Base-by-base conservation (phyloP, 2,329 filamentous ascomycete genomes). In the Chaetothyriales sp. region DNA sequence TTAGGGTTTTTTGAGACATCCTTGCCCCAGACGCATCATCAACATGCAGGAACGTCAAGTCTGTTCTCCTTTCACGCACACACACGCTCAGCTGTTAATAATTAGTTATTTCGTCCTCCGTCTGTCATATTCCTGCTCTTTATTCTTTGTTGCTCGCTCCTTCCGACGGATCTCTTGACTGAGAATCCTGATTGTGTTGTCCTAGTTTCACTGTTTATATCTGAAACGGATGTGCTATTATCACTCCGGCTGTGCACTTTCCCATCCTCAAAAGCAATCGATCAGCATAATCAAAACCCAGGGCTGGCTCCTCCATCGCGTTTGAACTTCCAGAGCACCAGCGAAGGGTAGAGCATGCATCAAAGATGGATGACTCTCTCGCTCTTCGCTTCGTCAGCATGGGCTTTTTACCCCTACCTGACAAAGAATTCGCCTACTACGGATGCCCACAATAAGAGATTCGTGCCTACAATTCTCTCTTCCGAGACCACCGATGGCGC, bases 321-420 rank as follows among this genome's bases (percentile, higher is more conserved):
- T 45, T 26, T 43, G 46, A 43, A 28, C 22, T 45, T 26, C 18
- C 43, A 20, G 28, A 42, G 32, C 18, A 25, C 22, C 8, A 28
- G 36, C 22, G n/a, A 12, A 49, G 42, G 26, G 28, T 28, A 51
- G 20, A 54, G 53, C 19, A 60, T 60, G 58, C 55, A 57, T 54
- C 51, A 50, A 52, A 48, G 50, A 52, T 60, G 57, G 58, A 47
- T 58, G n/a, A 51, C 55, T 43, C 47, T 59, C 28, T 50, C 55
- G 44, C 51, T 57, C 26, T 49, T 60, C 10, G 55, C 54, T 19
- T 55, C 51, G 36, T 55, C 47, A 43, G 57, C 53, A n/a, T 62
- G 62, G 18, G 70, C 70, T 53, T 72, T 72, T 49, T 70, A 70
- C 54, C 70, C 70, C 18, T 70, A 66, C 55, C 60, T 62, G 28